Percentiles rank a stretch among this genome's conserved stretches.
Conservation (phyloP, 176 grass and related monocot species). For the Pontederia paniculata region DNA sequence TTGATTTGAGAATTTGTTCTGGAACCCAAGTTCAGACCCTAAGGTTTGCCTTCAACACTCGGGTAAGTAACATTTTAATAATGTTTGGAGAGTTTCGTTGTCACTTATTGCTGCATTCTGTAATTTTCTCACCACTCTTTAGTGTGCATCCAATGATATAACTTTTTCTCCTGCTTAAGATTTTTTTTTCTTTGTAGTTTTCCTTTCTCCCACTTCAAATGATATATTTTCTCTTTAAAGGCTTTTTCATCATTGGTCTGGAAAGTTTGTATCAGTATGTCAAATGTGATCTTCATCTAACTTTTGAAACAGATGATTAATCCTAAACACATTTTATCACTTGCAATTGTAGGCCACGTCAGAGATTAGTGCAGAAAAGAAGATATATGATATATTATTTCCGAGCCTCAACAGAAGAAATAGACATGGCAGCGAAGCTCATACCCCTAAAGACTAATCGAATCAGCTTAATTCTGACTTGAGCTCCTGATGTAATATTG, state of each 20-base stretch:
- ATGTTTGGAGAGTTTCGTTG: background rate
- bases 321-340: background rate
- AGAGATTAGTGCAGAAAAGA: conserved; percentile 70
- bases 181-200: no score
- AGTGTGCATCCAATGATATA: no score
- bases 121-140: no score
- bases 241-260: no score
- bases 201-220: no score
- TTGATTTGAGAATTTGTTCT: conserved; percentile 83
- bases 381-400: conserved; percentile 72
- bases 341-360: conserved; percentile 46
- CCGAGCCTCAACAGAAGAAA: conserved; percentile 49
- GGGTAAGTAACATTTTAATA: conserved; percentile 23
- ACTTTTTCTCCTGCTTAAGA: no score
- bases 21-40: conserved; percentile 73
- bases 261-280: background rate
- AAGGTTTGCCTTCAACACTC: conserved; percentile 66
- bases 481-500: no score
- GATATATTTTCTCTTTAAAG: no score
- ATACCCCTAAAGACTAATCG: background rate
- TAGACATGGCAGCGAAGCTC: conserved; percentile 37
- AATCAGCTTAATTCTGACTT: no score
- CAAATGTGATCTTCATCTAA: background rate
- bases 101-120: background rate
- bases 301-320: background rate